A percentile compares a stretch with the other conserved stretches of the same genome.
Conservation (phyloP, 495 filamentous ascomycete species). For the Extremus antarcticus region DNA sequence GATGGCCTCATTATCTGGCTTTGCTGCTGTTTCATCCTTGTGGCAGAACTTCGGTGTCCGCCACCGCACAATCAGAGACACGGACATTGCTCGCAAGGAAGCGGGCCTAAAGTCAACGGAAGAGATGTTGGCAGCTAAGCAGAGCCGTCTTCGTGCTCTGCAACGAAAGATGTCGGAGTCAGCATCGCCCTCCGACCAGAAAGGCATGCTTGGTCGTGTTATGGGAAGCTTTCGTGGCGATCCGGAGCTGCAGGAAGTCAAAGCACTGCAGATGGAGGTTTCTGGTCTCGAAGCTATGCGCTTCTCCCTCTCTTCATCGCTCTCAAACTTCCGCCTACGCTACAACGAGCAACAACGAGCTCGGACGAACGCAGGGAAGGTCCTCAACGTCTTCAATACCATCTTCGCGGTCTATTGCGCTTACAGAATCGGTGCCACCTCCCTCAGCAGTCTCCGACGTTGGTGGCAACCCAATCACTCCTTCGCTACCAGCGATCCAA, state of each 20-base stretch:
- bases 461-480: constrained; percentile 36
- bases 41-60: constrained; percentile 68
- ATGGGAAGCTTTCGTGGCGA: constrained; percentile 51
- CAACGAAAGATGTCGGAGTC: constrained; percentile 43
- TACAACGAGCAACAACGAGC: constrained; percentile 49
- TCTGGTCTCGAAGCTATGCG: constrained; percentile 69
- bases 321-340: constrained; percentile 46
- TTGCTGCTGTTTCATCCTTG: constrained; percentile 66
- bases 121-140: constrained; percentile 62
- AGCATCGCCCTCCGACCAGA: constrained; percentile 32
- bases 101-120: constrained; percentile 62
- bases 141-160: constrained; percentile 52
- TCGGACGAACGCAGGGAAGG: constrained; percentile 48
- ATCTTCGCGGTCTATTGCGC: constrained; percentile 64
- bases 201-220: constrained; percentile 56
- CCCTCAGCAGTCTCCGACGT: constrained; percentile 49
- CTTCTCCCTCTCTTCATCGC: constrained; percentile 48
- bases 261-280: constrained; percentile 60
- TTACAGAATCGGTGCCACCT: constrained; percentile 61
- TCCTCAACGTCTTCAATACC: constrained; percentile 46
- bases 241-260: constrained; percentile 51
- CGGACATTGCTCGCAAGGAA: constrained; percentile 59
- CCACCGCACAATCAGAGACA: constrained; percentile 42
- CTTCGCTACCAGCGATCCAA: constrained; percentile 61
- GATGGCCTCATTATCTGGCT: constrained; percentile 73